These are phyloP conservation scores for Nevesoporus exiguus DNA, from an alignment of 768 basidiomycete genomes.

Conservation along the genomic window DNA sequence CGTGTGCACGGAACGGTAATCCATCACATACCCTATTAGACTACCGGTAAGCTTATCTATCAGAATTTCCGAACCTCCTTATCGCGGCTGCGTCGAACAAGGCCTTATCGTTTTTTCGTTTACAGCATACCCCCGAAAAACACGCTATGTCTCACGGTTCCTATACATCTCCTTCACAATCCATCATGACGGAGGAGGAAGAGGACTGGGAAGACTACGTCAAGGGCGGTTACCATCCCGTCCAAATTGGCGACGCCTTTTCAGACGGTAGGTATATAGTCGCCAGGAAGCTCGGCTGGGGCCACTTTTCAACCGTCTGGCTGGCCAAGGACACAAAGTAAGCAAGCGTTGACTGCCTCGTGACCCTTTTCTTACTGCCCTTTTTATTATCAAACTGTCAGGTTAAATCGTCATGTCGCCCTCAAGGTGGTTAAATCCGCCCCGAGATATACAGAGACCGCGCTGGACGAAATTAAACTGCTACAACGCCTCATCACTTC, in stretches of 20 bases:
- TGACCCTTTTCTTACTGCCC: background rate
- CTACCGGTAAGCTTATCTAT: constrained; percentile 31
- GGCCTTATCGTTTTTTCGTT: constrained; percentile 32
- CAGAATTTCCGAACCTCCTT: constrained; percentile 25
- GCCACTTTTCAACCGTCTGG: constrained; percentile 95
- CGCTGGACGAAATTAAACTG: constrained; percentile 97
- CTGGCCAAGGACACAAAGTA: constrained; percentile 80
- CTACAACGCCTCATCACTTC: constrained; percentile 93
- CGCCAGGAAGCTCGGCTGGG: constrained; percentile 94
- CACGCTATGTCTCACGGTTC: constrained; percentile 66
- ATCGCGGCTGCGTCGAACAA: constrained; percentile 24
- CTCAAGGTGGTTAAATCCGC: constrained; percentile 99
- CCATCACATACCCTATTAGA: constrained; percentile 28
- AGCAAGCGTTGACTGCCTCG: constrained; percentile 25
- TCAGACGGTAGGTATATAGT: constrained; percentile 84
- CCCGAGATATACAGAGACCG: constrained; percentile 94
- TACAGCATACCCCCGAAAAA: constrained; percentile 35
- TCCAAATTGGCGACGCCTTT: constrained; percentile 90
- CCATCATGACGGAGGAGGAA: constrained; percentile 87
- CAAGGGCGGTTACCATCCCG: constrained; percentile 85
- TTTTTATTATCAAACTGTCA: constrained; percentile 36
- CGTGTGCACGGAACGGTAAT: background rate
- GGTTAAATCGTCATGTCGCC: constrained; percentile 93
- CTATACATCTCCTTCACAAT: constrained; percentile 67
- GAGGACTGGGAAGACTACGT: constrained; percentile 92